Evolutionary conservation across 169 alveolate species (phyloP).

Genomic region (Eimeria tenella): DNA sequence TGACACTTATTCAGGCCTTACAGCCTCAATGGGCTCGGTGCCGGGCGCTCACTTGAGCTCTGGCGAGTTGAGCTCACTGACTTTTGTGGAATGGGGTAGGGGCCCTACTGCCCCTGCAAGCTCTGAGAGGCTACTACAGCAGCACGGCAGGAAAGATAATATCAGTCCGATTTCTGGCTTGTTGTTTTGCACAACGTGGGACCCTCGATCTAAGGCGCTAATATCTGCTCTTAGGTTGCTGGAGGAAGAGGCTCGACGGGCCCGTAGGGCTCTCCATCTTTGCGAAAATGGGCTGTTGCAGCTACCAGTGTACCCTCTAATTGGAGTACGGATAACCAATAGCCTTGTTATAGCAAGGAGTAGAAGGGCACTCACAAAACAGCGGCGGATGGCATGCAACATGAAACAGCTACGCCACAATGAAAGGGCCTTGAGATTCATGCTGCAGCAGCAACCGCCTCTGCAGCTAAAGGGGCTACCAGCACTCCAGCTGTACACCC

Average conservation of each 20-base stretch:
- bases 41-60: not conserved
- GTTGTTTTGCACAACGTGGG: slow-evolving; percentile 74
- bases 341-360: slow-evolving; percentile 71
- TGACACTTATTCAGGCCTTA: not conserved
- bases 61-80: not conserved
- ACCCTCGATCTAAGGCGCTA: slow-evolving; percentile 74
- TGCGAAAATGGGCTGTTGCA: not conserved
- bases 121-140: slow-evolving; percentile 48
- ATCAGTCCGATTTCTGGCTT: slow-evolving; percentile 12
- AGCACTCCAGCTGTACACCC: slow-evolving; percentile 70
- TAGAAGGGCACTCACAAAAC: slow-evolving; percentile 66
- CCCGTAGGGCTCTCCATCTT: not conserved
- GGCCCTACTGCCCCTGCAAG: not conserved
- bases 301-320: slow-evolving; percentile 58
- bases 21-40: not conserved
- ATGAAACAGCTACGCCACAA: slow-evolving; percentile 77
- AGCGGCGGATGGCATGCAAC: slow-evolving; percentile 74
- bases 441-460: slow-evolving; percentile 69
- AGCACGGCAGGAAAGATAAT: not conserved
- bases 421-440: slow-evolving; percentile 67
- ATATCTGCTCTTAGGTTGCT: slow-evolving; percentile 58
- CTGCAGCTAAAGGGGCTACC: slow-evolving; percentile 65
- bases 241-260: slow-evolving; percentile 30
- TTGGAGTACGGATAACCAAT: slow-evolving; percentile 57
- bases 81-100: slow-evolving; percentile 59